phyloP scores from a whole-genome alignment of 2,329 filamentous ascomycete species.

The Stagonosporopsis cucurbitacearum region DNA sequence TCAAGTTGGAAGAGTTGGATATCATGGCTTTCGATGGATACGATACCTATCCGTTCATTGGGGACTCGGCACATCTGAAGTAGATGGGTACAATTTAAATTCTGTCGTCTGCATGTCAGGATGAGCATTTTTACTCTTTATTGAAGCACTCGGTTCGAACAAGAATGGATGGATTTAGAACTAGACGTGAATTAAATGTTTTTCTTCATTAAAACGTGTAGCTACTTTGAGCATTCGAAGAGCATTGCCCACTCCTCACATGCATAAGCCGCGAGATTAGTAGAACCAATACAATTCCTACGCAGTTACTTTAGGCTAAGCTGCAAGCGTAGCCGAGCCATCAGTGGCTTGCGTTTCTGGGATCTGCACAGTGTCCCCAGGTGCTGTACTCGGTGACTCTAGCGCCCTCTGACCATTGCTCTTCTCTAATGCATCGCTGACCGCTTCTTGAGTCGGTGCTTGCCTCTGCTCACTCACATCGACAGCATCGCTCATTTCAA shows the following conservation, averaged over 20 bases:
- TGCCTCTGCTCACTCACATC: background rate
- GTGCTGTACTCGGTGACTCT: background rate
- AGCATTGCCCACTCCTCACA: background rate
- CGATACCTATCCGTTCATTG: conserved; percentile 8
- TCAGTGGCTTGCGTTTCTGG: conserved; percentile 4
- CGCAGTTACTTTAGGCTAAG: background rate
- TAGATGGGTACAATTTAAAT: background rate
- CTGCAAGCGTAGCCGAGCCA: background rate
- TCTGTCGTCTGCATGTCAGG: background rate
- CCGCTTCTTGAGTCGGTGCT: background rate
- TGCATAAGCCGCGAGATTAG: background rate
- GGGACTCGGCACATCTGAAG: conserved; percentile 1
- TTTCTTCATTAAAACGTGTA: background rate
- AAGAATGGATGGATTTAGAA: background rate
- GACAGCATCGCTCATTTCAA: conserved; percentile 32
- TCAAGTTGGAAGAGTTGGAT: conserved; percentile 8
- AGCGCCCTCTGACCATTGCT: background rate
- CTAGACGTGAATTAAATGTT: background rate
- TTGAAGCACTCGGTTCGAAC: no score
- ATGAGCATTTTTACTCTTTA: background rate
- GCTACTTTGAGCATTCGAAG: background rate
- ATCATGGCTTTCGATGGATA: conserved; percentile 4
- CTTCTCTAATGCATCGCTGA: background rate
- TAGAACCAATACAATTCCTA: background rate
- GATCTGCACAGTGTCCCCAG: background rate